These are phyloP conservation scores for Aspergillus sp. DNA, from an alignment of 2,329 filamentous ascomycete species.

Conservation along the genomic window DNA sequence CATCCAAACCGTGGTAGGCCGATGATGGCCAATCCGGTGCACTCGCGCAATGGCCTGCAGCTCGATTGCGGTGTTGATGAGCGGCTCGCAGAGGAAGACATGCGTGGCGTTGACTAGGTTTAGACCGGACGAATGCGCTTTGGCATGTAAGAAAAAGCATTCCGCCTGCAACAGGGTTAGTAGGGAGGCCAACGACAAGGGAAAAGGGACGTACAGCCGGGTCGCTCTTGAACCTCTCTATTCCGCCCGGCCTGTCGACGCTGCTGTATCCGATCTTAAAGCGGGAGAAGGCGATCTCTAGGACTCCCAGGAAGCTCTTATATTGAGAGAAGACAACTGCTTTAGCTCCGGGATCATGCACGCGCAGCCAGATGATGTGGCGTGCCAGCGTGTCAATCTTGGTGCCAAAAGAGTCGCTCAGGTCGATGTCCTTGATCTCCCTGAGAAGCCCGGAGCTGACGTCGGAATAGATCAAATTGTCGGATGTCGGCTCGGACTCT, in stretches of 20 bases:
- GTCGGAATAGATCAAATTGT: slow-evolving; percentile 61
- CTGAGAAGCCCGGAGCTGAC: slow-evolving; percentile 62
- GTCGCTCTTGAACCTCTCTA: slow-evolving; percentile 67
- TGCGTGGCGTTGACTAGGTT: slow-evolving; percentile 90
- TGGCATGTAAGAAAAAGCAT: slow-evolving; percentile 81
- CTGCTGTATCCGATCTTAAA: slow-evolving; percentile 66
- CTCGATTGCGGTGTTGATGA: slow-evolving; percentile 88
- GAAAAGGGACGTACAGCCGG: slow-evolving; percentile 36
- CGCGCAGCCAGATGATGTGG: slow-evolving; percentile 76
- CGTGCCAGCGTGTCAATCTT: slow-evolving; percentile 79
- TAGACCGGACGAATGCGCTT: slow-evolving; percentile 76
- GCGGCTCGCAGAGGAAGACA: slow-evolving; percentile 86
- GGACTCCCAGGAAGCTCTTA: slow-evolving; percentile 65
- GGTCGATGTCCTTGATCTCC: slow-evolving; percentile 72
- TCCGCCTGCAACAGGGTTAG: slow-evolving; percentile 45
- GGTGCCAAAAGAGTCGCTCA: slow-evolving; percentile 68
- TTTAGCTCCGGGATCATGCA: slow-evolving; percentile 77
- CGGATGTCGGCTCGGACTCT: slow-evolving; percentile 21
- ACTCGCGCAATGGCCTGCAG: slow-evolving; percentile 91
- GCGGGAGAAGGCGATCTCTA: slow-evolving; percentile 58
- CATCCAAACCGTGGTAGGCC: slow-evolving; percentile 87
- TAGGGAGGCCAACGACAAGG: slow-evolving; percentile 1
- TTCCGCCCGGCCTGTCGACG: slow-evolving; percentile 60
- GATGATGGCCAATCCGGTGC: slow-evolving; percentile 83
- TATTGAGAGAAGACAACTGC: slow-evolving; percentile 93